phyloP scores from a whole-genome alignment of 2,329 filamentous ascomycete species.

The Ceratocystis diversiconidia region DNA sequence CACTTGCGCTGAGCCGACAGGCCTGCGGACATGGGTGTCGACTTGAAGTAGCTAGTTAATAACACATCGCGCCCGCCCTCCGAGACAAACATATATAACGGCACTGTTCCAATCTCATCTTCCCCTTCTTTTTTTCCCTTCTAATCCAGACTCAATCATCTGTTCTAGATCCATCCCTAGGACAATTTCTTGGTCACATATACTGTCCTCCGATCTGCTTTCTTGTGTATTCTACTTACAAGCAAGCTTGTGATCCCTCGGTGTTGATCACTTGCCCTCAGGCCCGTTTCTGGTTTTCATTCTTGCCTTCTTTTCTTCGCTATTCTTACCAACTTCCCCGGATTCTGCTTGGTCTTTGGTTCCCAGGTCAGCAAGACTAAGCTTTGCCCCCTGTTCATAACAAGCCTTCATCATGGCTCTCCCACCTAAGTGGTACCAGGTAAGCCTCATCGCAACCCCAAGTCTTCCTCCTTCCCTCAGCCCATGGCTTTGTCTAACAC shows the following conservation, averaged over 20 bases:
- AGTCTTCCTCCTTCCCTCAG: not conserved
- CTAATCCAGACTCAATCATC: not conserved
- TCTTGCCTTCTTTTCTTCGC: not conserved
- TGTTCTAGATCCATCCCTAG: not conserved
- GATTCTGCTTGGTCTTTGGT: not conserved
- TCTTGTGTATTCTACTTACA: not conserved
- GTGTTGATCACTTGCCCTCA: conserved; percentile 1
- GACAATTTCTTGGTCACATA: not conserved
- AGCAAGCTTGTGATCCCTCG: not conserved
- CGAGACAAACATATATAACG: conserved; percentile 1
- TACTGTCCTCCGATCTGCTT: not conserved
- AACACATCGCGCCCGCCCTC: not conserved
- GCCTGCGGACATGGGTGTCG: not conserved
- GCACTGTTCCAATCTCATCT: not conserved
- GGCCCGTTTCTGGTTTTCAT: not conserved
- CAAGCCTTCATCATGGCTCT: conserved; percentile 27
- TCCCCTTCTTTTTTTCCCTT: not conserved
- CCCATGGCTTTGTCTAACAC: not conserved
- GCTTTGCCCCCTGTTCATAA: not conserved
- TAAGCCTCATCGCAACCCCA: conserved; percentile 6
- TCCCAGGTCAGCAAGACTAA: not conserved
- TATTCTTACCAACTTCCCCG: not conserved
- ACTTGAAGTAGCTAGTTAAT: not conserved
- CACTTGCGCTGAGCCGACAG: not conserved
- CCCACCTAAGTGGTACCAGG: conserved; percentile 31